Evolutionary conservation across 768 basidiomycete species (phyloP).

Genomic region (Paxillus rubicundulus): DNA sequence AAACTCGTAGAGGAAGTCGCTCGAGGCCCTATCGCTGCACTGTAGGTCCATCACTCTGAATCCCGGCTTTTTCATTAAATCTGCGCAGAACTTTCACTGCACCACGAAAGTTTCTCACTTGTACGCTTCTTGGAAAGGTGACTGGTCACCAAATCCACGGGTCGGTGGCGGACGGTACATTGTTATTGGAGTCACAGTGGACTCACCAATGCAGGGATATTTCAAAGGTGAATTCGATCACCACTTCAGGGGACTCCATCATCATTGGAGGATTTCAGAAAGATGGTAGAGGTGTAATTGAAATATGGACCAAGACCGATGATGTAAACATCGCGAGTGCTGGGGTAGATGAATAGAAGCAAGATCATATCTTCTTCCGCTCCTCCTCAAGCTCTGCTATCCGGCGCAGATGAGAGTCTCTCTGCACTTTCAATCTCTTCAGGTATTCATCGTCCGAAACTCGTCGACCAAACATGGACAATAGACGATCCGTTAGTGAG

Average conservation of each 20-base stretch:
- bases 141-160: constrained; percentile 46
- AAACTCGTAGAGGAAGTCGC: constrained; percentile 51
- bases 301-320: constrained; percentile 47
- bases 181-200: constrained; percentile 48
- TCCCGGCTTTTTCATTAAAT: constrained; percentile 1
- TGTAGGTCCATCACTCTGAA: constrained; percentile 43
- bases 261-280: constrained; percentile 60
- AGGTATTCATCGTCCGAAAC: constrained; percentile 77
- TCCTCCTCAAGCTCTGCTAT: constrained; percentile 50
- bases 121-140: constrained; percentile 61
- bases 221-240: constrained; percentile 66
- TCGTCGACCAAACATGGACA: constrained; percentile 33
- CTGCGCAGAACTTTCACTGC: constrained; percentile 48
- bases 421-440: constrained; percentile 51
- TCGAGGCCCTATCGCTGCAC: constrained; percentile 69
- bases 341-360: neutral
- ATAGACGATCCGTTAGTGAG: constrained; percentile 38
- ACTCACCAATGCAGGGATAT: constrained; percentile 40
- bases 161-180: constrained; percentile 35
- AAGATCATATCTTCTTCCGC: constrained; percentile 9
- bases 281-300: constrained; percentile 59
- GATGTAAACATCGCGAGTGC: neutral
- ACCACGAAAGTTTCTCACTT: constrained; percentile 46
- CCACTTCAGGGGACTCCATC: constrained; percentile 45
- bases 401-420: constrained; percentile 50